Base-by-base conservation (phyloP, 768 basidiomycete genomes). In the Scleroderma bovista region DNA sequence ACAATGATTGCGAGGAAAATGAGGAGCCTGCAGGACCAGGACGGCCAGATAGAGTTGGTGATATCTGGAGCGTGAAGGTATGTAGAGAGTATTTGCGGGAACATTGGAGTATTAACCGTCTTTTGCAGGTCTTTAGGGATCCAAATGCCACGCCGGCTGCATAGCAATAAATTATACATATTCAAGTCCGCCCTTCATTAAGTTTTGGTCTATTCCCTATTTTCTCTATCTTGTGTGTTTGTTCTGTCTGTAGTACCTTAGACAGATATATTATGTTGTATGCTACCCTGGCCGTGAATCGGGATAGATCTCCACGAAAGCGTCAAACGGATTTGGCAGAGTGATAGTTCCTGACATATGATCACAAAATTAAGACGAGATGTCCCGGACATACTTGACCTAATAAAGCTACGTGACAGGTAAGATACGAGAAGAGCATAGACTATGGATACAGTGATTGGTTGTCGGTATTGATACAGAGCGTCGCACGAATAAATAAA, bases 41-140 rank as follows among this genome's bases (percentile, higher is more conserved):
- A 43, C 69, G 73, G 45, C 55, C 71, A 47, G 74, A 72, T 10
- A 72, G 67, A 47, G 76, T 87, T 46, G 86, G 86, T 19, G 78
- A 86, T 62, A n/a, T n/a, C n/a, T n/a, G n/a, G n/a, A n/a, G n/a
- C n/a, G n/a, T n/a, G n/a, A n/a, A n/a, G n/a, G n/a, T n/a, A n/a
- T n/a, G n/a, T n/a, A n/a, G n/a, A n/a, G n/a, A n/a, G n/a, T n/a
- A n/a, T n/a, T n/a, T n/a, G n/a, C n/a, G n/a, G 12, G 45, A 38
- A n/a, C 2, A 24, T 24, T 8, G 16, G 7, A 17, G 8, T 37
- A n/a, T 32, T 55, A 29, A 53, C 33, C 31, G 33, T 36, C 5
- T 16, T 10, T 33, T 17, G 9, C 34, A 78, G 76, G 70, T 78
- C 26, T 78, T 68, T 58, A 71, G 70, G 42, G 75, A 77, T 59